phyloP scores from a whole-genome alignment of 2,329 filamentous ascomycete genomes.

The Aspergillus amoenus region DNA sequence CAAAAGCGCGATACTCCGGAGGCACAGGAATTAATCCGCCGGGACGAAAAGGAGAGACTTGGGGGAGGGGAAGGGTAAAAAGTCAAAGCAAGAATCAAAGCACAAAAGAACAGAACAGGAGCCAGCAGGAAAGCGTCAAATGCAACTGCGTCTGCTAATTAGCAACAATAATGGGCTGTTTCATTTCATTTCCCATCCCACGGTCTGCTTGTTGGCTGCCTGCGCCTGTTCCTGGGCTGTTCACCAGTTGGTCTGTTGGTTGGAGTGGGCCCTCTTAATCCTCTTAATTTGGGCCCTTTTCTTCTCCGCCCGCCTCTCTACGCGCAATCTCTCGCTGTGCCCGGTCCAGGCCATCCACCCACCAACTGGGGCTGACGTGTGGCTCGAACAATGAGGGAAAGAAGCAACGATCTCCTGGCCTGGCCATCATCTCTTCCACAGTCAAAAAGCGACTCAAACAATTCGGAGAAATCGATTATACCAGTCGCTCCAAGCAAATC shows the following conservation, averaged over 20 bases:
- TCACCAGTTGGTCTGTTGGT: background rate
- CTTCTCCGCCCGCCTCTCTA: background rate
- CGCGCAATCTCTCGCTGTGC: background rate
- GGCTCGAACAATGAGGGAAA: background rate
- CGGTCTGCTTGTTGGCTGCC: background rate
- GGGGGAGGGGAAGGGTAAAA: background rate
- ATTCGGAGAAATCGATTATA: too few species aligned
- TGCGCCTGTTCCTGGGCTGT: background rate
- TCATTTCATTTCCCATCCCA: background rate
- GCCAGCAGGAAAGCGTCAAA: background rate
- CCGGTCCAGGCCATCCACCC: background rate
- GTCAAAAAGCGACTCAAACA: background rate
- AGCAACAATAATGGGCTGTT: background rate
- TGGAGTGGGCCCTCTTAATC: background rate
- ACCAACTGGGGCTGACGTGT: slow-evolving; percentile 11
- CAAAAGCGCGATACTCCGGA: too few species aligned
- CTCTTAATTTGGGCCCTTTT: background rate
- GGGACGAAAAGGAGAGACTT: background rate
- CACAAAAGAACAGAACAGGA: background rate
- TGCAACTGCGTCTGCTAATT: background rate
- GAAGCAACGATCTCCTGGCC: background rate
- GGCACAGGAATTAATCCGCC: background rate
- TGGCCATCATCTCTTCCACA: background rate
- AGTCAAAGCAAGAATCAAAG: background rate
- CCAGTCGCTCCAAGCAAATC: too few species aligned